Percentiles rank a stretch among this genome's conserved stretches.
Evolutionary conservation across 331 rosid species (phyloP).

Genomic region (Arachis monticola): DNA sequence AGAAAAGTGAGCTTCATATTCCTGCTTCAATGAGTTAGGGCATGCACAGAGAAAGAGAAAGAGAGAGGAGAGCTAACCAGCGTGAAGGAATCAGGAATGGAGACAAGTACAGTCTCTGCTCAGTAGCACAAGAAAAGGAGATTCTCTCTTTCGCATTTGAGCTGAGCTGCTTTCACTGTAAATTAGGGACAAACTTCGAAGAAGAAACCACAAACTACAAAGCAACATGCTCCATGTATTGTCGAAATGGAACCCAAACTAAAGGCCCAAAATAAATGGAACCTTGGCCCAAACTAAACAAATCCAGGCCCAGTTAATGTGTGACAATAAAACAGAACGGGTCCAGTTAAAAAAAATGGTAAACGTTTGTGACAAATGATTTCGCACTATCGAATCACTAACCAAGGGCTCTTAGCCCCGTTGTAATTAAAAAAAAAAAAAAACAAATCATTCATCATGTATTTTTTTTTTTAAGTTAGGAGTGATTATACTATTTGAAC

Average conservation of each 20-base stretch:
- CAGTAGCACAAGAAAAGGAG: neutral
- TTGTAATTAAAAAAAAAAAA: no score
- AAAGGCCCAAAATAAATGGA: neutral
- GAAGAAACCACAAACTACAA: neutral
- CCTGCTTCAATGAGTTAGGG: neutral
- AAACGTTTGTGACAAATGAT: no score
- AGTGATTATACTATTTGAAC: no score
- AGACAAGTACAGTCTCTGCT: slow-evolving; percentile 11
- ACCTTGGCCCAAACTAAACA: neutral
- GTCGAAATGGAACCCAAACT: neutral
- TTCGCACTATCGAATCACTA: no score
- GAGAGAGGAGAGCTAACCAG: slow-evolving; percentile 33
- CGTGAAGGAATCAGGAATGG: neutral
- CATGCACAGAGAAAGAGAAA: slow-evolving; percentile 1
- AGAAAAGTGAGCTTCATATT: neutral
- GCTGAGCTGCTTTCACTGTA: neutral
- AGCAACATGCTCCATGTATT: neutral
- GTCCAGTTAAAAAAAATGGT: no score
- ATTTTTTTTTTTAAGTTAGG: no score
- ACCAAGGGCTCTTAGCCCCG: no score
- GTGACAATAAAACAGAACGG: neutral
- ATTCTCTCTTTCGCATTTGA: neutral
- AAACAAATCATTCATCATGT: no score
- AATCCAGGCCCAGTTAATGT: neutral
- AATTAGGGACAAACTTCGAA: neutral